Evolutionary conservation across 192 early-diverging fungal genomes (phyloP).

Genomic region (Dissophora ornata): DNA sequence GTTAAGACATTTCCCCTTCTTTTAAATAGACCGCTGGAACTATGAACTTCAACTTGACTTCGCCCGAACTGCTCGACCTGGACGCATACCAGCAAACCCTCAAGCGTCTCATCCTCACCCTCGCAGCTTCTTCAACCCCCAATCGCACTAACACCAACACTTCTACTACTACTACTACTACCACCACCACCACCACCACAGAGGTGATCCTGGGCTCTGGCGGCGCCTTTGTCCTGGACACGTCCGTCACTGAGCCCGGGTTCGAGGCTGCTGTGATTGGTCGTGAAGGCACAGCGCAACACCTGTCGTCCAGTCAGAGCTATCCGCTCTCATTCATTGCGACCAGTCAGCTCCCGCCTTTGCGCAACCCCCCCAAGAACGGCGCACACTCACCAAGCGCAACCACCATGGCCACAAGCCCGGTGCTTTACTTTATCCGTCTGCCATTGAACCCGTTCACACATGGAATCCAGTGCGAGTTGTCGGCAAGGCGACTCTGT

Average conservation of each 20-base stretch:
- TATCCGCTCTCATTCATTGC: constrained; percentile 33
- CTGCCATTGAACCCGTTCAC: constrained; percentile 28
- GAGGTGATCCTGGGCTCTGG: constrained; percentile 19
- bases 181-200: not conserved
- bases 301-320: constrained; percentile 8
- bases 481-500: constrained; percentile 32
- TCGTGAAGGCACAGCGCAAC: too few relatives aligned
- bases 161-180: not conserved
- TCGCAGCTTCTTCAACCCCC: not conserved
- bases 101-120: constrained; percentile 7
- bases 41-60: constrained; percentile 39
- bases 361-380: not conserved
- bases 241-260: not conserved
- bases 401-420: too few relatives aligned
- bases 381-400: too few relatives aligned
- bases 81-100: constrained; percentile 31
- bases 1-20: not conserved
- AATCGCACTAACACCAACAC: not conserved
- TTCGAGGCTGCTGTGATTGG: not conserved
- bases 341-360: constrained; percentile 5
- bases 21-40: constrained; percentile 24
- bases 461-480: constrained; percentile 31
- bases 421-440: constrained; percentile 21
- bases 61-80: constrained; percentile 29
- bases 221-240: constrained; percentile 20